These are phyloP conservation scores for Rhododendron ovatum DNA, from an alignment of 148 eudicot genomes.

Conservation along the genomic window DNA sequence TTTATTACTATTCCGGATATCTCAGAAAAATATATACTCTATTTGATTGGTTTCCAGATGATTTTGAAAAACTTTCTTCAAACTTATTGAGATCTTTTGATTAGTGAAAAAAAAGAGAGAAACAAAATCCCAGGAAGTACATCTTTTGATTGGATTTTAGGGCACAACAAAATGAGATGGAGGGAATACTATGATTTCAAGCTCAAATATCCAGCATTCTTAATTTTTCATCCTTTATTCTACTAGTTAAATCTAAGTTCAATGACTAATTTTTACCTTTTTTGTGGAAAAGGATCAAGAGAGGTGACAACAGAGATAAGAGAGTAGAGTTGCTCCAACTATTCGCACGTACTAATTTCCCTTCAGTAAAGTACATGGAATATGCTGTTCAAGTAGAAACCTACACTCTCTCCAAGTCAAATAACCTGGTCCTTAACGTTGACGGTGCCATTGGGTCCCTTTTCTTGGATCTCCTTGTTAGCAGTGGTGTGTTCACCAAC, in stretches of 20 bases:
- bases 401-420: conserved; percentile 93
- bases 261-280: conserved; percentile 2
- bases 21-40: not conserved
- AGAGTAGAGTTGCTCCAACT: conserved; percentile 86
- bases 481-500: conserved; percentile 94
- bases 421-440: conserved; percentile 84
- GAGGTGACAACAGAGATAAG: conserved; percentile 96
- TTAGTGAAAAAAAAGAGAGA: not conserved
- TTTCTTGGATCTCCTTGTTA: conserved; percentile 93
- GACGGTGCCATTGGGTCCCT: conserved; percentile 97
- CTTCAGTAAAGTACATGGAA: conserved; percentile 97
- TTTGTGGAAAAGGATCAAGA: conserved; percentile 66
- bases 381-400: conserved; percentile 94
- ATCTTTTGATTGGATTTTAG: not conserved
- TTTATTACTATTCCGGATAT: not conserved
- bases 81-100: not conserved
- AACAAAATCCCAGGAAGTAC: not conserved
- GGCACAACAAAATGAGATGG: not conserved
- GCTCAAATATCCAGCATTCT: not conserved
- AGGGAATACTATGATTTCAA: not conserved
- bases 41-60: not conserved
- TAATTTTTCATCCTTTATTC: not conserved
- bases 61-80: not conserved
- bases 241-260: not conserved
- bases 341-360: conserved; percentile 82